Base-by-base conservation (phyloP, 1,284 basidiomycete genomes). In the Coniophora puteana region DNA sequence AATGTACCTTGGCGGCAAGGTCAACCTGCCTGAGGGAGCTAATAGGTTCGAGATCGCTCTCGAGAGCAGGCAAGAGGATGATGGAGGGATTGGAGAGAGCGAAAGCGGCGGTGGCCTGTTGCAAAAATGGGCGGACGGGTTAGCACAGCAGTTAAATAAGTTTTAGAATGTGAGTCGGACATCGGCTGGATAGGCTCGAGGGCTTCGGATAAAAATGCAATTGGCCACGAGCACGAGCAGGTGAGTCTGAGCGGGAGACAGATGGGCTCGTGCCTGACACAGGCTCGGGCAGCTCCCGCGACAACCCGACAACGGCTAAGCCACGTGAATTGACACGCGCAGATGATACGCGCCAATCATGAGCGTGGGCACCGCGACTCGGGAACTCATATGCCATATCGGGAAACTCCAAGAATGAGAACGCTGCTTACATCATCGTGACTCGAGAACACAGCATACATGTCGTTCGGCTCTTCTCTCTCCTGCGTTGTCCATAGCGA, bases 371-470 rank as follows among this genome's bases (percentile, higher is more conserved):
- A 40, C 33, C 54, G 51, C 51, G 20, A 36, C 22, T 44, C 32
- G 39, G 29, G 39, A 20, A 37, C 33, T 44, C 30, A 32, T 30
- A 23, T 32, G 29, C 41, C 40, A 22, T 34, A 36, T 21, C 35
- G 18, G 46, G 40, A 42, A 25, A 43, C 26, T 37, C 32, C 26
- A 44, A n/a, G n/a, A n/a, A n/a, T n/a, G n/a, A n/a, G n/a, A n/a
- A n/a, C n/a, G n/a, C n/a, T 20, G 61, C 78, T 50, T 48, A 82
- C 80, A 66, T 83, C 76, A 53, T 73, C 68, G 50, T 83, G 80
- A 0, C 71, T 71, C 46, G 58, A 58, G 59, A 80, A 81, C 13
- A 81, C 71, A 3, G 73, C 70, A 75, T 74, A 82, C 7, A 76
- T 62, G 20, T 66, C 64, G 28, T 63, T 56, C 35, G 37, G 41